Base-by-base conservation (phyloP, 1,284 basidiomycete species). In the Garcileccinum viscosum region DNA sequence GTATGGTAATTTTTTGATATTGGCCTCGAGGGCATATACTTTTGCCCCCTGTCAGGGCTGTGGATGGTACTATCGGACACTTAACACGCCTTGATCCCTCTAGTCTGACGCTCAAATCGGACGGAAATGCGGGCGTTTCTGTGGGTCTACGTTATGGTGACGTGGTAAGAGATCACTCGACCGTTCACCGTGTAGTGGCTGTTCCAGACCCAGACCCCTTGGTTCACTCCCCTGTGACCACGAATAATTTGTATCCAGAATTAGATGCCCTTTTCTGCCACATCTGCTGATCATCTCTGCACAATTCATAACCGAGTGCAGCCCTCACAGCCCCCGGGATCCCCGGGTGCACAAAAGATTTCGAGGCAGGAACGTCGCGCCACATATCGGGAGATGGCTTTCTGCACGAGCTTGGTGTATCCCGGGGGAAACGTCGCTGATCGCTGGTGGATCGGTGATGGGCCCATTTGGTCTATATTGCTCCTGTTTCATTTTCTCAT, bases 401-500 rank as follows among this genome's bases (percentile, higher is more conserved):
- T 73, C 68, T 64, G 66, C 68, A 67, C 69, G 6, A 62, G 35
- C 33, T 60, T 42, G 37, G 44, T 62, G 61, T 44, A 44, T 72
- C 69, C 50, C 66, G 65, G 63, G 56, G 68, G 58, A 32, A 60
- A 61, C 38, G 56, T 67, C 62, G 33, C 37, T 62, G 62, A 65
- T 42, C n/a, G 35, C 53, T n/a, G 40, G 44, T 62, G 60, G 62
- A 59, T 58, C 40, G 30, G 62, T 59, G 58, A 60, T 69, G 12
- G n/a, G n/a, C 70, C 67, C 66, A 62, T 70, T 76, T 37, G 62
- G 70, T 53, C 33, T 37, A 68, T 69, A 69, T 70, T 74, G 62
- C 33, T 47, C 40, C 53, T 66, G 62, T 60, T 71, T 70, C 68
- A 69, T 70, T 69, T 78, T 67, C 68, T 67, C 74, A 74, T 64